Evolutionary conservation across 2,329 filamentous ascomycete species (phyloP).

Genomic region (Penicillium sp.): DNA sequence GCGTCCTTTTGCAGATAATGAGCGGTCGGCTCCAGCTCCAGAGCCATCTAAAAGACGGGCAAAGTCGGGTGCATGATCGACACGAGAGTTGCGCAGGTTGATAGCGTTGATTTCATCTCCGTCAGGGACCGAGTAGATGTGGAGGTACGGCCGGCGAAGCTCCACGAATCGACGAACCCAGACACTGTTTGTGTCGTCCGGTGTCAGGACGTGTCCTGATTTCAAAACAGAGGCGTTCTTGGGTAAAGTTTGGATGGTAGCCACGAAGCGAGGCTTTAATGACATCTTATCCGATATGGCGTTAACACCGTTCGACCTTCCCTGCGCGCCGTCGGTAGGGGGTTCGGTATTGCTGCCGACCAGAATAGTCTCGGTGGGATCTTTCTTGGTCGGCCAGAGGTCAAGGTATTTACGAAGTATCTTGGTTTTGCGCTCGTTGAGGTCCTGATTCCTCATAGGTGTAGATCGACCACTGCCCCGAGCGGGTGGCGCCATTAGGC

Average conservation of each 20-base stretch:
- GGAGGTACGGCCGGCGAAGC: slow-evolving; percentile 84
- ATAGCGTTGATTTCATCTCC: slow-evolving; percentile 90
- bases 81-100: slow-evolving; percentile 82
- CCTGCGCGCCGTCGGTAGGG: slow-evolving; percentile 35
- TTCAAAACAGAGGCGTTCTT: slow-evolving; percentile 83
- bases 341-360: slow-evolving; percentile 47
- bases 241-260: slow-evolving; percentile 72
- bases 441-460: slow-evolving; percentile 35
- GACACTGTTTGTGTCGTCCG: slow-evolving; percentile 71
- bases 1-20: slow-evolving; percentile 45
- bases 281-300: slow-evolving; percentile 32
- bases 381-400: slow-evolving; percentile 44
- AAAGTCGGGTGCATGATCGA: slow-evolving; percentile 89
- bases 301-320: slow-evolving; percentile 27
- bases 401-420: slow-evolving; percentile 44
- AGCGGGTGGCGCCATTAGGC: slow-evolving; percentile 35
- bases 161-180: slow-evolving; percentile 96
- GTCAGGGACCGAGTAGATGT: slow-evolving; percentile 80
- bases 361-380: slow-evolving; percentile 44
- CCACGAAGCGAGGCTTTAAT: slow-evolving; percentile 65
- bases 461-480: slow-evolving; percentile 38
- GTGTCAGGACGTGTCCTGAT: slow-evolving; percentile 82
- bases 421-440: slow-evolving; percentile 38
- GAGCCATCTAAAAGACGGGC: slow-evolving; percentile 68
- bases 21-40: slow-evolving; percentile 36